Evolutionary conservation across 495 filamentous ascomycete species (phyloP), one percentile per base, ranked within the genome.

Genomic region (Achaetomiella virescens): DNA sequence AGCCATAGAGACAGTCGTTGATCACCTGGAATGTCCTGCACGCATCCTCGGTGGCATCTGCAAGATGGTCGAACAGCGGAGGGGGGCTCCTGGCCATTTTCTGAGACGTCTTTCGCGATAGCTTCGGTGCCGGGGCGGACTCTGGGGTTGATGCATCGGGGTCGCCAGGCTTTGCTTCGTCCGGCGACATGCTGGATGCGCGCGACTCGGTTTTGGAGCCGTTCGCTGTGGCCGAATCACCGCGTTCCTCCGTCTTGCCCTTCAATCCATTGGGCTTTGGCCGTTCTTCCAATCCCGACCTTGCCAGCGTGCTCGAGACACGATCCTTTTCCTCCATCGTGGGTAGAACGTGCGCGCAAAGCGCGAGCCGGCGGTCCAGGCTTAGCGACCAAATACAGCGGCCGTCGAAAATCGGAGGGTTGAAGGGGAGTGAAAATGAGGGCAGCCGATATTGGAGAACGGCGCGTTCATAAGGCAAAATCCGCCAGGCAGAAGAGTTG

Each of bases 1-100:
- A 87, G 15, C 87, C 88, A 70, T 97, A 99, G 31, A 84, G 84
- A 65, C 92, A 97, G 54, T 84, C 78, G 36, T 81, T 72, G 55
- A 99, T 90, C 21, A 90, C 76, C 54, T 88, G 79, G 63, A 99
- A 99, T n/a, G 80, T 83, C 10, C 70, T 67, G 62, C 78, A 82
- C 6, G 93, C 87, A 52, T 95, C 89, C 8, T 72, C 74, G 7
- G 89, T 95, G 60, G 81, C 84, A 67, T 91, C 84, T 12, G 84
- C 82, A 18, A 90, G 70, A 65, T 91, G 73, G 55, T 76, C 66
- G 71, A 84, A 93, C 1, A 96, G 73, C 40, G 72, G 76, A 38
- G 85, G 81, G 22, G 83, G 75, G 47, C 79, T 78, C 48, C 78
- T 60, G 33, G 78, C 67, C 51, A 83, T 67, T 67, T 90, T 95